Percentiles rank a stretch among this genome's conserved stretches.
phyloP scores from a whole-genome alignment of 129 eudicot genomes.

The Deinandra increscens region DNA sequence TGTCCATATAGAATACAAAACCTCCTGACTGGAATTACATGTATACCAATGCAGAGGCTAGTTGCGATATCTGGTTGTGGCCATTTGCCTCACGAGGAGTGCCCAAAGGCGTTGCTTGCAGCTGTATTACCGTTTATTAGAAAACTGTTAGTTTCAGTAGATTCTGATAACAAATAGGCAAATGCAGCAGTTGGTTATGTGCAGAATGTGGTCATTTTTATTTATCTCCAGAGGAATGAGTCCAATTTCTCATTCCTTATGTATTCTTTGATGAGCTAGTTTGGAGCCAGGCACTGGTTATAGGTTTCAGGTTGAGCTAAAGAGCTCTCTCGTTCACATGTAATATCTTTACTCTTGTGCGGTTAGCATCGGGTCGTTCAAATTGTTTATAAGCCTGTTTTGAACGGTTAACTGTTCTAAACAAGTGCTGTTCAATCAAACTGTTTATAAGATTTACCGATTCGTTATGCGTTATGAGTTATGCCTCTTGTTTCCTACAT shows the following conservation, averaged over 20 bases:
- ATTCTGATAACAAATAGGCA: slow-evolving; percentile 24
- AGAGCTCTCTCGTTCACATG: slow-evolving; percentile 29
- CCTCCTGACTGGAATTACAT: slow-evolving; percentile 15
- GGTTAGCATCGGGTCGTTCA: slow-evolving; percentile 7
- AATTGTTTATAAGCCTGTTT: slow-evolving; percentile 31
- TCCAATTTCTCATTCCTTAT: slow-evolving; percentile 10
- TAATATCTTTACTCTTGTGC: slow-evolving; percentile 18
- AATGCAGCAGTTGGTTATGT: neutral
- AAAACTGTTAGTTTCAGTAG: slow-evolving; percentile 43
- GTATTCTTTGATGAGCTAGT: slow-evolving; percentile 31
- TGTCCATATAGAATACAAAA: too few species aligned
- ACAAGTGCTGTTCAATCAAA: neutral
- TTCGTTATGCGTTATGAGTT: neutral
- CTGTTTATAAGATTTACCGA: slow-evolving; percentile 25
- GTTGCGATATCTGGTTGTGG: slow-evolving; percentile 95
- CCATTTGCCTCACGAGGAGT: slow-evolving; percentile 98
- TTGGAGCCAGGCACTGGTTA: slow-evolving; percentile 16
- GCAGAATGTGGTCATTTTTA: neutral
- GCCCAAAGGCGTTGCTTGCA: slow-evolving; percentile 91
- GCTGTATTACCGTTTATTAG: slow-evolving; percentile 79
- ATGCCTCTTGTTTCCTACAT: too few species aligned
- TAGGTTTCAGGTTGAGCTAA: slow-evolving; percentile 15
- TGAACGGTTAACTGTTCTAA: slow-evolving; percentile 14
- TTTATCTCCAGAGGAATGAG: slow-evolving; percentile 38
- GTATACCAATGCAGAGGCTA: slow-evolving; percentile 67